Percentiles rank a stretch among this genome's conserved stretches.
Evolutionary conservation across 257 asterid species (phyloP).

Genomic region (Solanum bulbocastanum): DNA sequence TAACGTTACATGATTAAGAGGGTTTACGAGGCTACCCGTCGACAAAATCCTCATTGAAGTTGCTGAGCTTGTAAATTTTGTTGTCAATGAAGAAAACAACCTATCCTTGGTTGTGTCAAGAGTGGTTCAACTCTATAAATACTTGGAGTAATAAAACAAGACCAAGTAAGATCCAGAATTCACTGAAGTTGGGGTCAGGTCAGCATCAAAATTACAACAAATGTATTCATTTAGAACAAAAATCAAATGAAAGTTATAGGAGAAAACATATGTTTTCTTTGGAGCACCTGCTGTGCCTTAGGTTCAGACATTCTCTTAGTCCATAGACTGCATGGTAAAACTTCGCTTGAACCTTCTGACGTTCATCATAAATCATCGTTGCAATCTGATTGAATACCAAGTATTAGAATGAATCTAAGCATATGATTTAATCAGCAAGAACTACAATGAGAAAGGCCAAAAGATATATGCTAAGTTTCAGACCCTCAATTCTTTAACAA

Average conservation of each 20-base stretch:
- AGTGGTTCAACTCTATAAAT: not conserved
- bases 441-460: not conserved
- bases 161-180: not conserved
- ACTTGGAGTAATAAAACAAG: not conserved
- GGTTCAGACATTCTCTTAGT: constrained; percentile 6
- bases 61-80: not conserved
- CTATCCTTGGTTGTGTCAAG: not conserved
- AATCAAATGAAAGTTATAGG: not conserved
- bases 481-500: not conserved
- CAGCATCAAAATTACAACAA: not conserved
- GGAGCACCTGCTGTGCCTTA: not conserved
- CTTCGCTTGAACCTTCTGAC: not conserved
- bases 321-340: not conserved
- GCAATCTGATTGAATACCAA: not conserved
- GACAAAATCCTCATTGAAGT: not conserved
- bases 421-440: not conserved
- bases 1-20: not conserved
- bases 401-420: not conserved
- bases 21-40: not conserved
- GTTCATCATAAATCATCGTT: not conserved
- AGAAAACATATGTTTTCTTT: not conserved
- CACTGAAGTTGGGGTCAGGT: not conserved
- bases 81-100: not conserved
- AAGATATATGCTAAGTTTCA: not conserved
- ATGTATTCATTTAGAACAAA: not conserved